A percentile compares a stretch with the other conserved stretches of the same genome.
Evolutionary conservation across 2,329 filamentous ascomycete genomes (phyloP).

Genomic region (Fusarium kyushuense): DNA sequence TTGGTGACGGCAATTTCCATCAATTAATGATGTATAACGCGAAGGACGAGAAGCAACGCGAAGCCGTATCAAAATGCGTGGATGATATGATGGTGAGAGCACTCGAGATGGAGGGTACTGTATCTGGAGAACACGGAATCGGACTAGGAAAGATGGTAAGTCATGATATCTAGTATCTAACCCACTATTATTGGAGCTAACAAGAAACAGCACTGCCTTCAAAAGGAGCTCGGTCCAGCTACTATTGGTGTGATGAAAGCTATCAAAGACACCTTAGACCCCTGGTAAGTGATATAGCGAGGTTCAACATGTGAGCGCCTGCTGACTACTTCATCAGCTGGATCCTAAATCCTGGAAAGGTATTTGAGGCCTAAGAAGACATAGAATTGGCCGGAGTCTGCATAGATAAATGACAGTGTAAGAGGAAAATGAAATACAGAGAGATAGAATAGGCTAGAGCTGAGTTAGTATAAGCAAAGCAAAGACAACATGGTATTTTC

Average conservation of each 20-base stretch:
- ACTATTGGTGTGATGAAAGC: slow-evolving; percentile 6
- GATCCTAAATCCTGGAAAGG: neutral
- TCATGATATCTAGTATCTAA: too few species aligned
- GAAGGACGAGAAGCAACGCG: slow-evolving; percentile 68
- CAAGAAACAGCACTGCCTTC: neutral
- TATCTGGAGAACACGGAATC: slow-evolving; percentile 60
- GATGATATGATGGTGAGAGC: slow-evolving; percentile 78
- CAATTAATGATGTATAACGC: slow-evolving; percentile 58
- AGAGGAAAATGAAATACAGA: too few species aligned
- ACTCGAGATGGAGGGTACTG: slow-evolving; percentile 77
- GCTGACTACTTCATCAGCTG: neutral
- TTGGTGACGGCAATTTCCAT: slow-evolving; percentile 82
- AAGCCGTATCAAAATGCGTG: slow-evolving; percentile 68
- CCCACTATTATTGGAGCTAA: neutral
- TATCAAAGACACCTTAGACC: slow-evolving; percentile 1
- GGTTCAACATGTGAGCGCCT: neutral
- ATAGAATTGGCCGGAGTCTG: too few species aligned
- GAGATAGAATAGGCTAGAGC: too few species aligned
- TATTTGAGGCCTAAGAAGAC: neutral
- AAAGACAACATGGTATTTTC: too few species aligned
- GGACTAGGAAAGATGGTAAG: slow-evolving; percentile 3
- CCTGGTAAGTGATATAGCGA: neutral
- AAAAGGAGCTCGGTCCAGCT: slow-evolving; percentile 1
- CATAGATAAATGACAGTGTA: too few species aligned
- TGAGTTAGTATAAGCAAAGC: too few species aligned